phyloP scores from a whole-genome alignment of 164 flowering plant species.

The Nelumbo lutea region DNA sequence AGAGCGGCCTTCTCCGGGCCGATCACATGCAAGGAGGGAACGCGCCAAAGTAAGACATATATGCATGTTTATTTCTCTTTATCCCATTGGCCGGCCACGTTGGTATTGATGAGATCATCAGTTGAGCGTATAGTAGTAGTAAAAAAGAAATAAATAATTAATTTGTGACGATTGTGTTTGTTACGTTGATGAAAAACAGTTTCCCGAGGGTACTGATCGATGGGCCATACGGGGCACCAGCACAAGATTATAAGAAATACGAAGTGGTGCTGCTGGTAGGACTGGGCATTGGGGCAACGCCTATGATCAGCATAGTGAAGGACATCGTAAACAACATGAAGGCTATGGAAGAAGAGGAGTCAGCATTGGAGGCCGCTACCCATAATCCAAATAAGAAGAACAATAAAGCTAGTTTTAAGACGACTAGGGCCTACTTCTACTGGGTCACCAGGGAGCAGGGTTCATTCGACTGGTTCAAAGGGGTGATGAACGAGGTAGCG shows the following conservation, averaged over 20 bases:
- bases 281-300: constrained; percentile 89
- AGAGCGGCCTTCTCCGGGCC: constrained; percentile 64
- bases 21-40: constrained; percentile 36
- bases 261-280: constrained; percentile 85
- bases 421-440: constrained; percentile 54
- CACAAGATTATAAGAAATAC: constrained; percentile 90
- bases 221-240: constrained; percentile 94
- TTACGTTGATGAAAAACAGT: constrained; percentile 22
- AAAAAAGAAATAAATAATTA: too few species aligned
- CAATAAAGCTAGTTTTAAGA: constrained; percentile 19
- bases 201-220: constrained; percentile 78
- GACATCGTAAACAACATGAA: constrained; percentile 79
- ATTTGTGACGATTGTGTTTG: neutral
- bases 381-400: neutral
- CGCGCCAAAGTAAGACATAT: constrained; percentile 27
- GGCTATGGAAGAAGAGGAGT: constrained; percentile 36
- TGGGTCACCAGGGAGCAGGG: constrained; percentile 70
- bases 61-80: neutral
- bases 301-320: constrained; percentile 85
- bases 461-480: constrained; percentile 64
- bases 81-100: neutral
- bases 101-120: too few species aligned
- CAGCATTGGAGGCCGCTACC: constrained; percentile 9
- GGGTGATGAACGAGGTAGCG: constrained; percentile 59
- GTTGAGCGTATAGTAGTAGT: too few species aligned